phyloP scores from a whole-genome alignment of 169 alveolate genomes.

The Plasmodium gaboni region DNA sequence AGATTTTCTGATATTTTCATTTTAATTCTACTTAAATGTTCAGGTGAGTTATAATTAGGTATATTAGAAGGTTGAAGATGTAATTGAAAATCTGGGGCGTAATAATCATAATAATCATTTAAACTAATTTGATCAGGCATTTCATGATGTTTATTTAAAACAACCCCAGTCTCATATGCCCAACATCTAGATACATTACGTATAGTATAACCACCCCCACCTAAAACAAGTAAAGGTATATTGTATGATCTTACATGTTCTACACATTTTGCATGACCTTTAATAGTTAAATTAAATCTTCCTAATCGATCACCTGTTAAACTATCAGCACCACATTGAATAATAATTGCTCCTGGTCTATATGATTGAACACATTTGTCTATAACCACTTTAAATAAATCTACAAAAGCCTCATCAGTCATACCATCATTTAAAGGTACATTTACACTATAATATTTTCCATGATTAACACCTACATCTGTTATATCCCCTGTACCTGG shows the following conservation, averaged over 20 bases:
- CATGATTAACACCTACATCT: slow-evolving; percentile 96
- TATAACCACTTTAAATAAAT: slow-evolving; percentile 94
- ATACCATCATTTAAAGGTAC: slow-evolving; percentile 99
- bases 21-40: slow-evolving; percentile 94
- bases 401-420: slow-evolving; percentile 95
- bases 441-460: slow-evolving; percentile 96
- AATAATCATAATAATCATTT: slow-evolving; percentile 96
- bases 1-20: slow-evolving; percentile 94
- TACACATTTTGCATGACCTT: slow-evolving; percentile 99
- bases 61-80: slow-evolving; percentile 94
- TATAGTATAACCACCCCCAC: slow-evolving; percentile 99
- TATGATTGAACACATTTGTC: slow-evolving; percentile 95
- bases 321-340: slow-evolving; percentile 99
- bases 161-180: slow-evolving; percentile 99
- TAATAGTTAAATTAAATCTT: slow-evolving; percentile 95
- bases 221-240: slow-evolving; percentile 94
- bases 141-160: slow-evolving; percentile 91
- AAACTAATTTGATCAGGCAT: slow-evolving; percentile 94
- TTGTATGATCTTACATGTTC: slow-evolving; percentile 93
- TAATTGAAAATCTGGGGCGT: slow-evolving; percentile 97
- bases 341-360: slow-evolving; percentile 98
- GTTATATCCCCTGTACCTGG: slow-evolving; percentile 99
- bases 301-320: slow-evolving; percentile 98
- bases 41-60: slow-evolving; percentile 95
- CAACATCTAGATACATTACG: slow-evolving; percentile 99